Evolutionary conservation across 345 rosid species (phyloP).

Genomic region (Brassica cretica): DNA sequence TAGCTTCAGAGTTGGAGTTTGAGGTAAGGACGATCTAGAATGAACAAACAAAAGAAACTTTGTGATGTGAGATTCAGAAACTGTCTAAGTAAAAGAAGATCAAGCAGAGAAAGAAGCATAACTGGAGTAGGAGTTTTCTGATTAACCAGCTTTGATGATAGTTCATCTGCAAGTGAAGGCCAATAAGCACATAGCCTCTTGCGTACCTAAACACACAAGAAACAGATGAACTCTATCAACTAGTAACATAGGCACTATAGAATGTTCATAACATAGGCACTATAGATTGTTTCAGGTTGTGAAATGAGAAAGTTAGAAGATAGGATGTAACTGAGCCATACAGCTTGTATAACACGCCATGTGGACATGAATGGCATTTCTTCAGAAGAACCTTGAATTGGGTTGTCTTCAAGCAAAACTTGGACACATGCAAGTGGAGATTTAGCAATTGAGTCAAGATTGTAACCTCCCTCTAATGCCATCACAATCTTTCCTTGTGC

Average conservation of each 20-base stretch:
- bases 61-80: neutral
- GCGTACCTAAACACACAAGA: slow-evolving; percentile 62
- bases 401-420: slow-evolving; percentile 68
- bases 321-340: slow-evolving; percentile 38
- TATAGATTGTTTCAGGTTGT: too few relatives aligned
- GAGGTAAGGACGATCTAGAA: neutral
- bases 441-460: slow-evolving; percentile 77
- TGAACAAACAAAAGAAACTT: neutral
- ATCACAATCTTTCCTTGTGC: slow-evolving; percentile 78
- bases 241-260: slow-evolving; percentile 5
- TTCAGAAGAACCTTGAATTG: slow-evolving; percentile 53
- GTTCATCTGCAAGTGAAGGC: slow-evolving; percentile 64
- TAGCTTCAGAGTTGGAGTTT: neutral
- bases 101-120: neutral
- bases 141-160: neutral
- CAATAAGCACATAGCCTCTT: slow-evolving; percentile 59
- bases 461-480: slow-evolving; percentile 96
- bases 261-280: too few relatives aligned
- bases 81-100: neutral
- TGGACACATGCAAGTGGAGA: slow-evolving; percentile 84
- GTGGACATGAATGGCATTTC: slow-evolving; percentile 84
- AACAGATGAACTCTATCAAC: neutral
- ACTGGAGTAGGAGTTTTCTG: slow-evolving; percentile 1
- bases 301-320: neutral
- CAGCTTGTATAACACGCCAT: slow-evolving; percentile 78